Evolutionary conservation across 2,329 filamentous ascomycete species (phyloP), one percentile per base, ranked within the genome.

Genomic region (Ceratocystis ficicola): DNA sequence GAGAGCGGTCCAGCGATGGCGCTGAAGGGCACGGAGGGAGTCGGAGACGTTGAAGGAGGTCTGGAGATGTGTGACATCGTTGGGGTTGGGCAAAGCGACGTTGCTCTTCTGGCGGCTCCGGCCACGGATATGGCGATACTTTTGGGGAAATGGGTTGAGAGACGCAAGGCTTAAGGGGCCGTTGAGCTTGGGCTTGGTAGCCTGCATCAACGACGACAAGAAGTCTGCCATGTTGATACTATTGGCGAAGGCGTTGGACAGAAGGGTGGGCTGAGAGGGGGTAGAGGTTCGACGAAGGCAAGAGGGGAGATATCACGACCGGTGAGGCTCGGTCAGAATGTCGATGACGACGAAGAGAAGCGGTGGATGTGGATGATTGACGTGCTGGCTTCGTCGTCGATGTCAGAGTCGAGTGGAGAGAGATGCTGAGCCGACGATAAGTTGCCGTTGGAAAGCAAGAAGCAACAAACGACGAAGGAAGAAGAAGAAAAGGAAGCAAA

Each of bases 1-100:
- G 74, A 91, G 88, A 63, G 86, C 78, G 63, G 83, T 87, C 89
- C 90, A 96, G 69, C 84, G 84, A 73, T 94, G 90, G 68, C 83
- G 83, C 71, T 87, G 86, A 69, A 96, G 79, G 46, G 87, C 83
- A 68, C 84, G 83, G 68, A 96, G 76, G 12, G 90, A 91, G 72
- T 95, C 87, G 71, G 83, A 79, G 4, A 90, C 86, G 70, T 88
- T 91, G 75, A 91, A 89, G 0, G 91, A 96, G 17, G 86, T 91
- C 75, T 95, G 83, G 65, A 96, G 80, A 36, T 81, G 81, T 63
- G 90, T 83, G 72, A 96, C 84, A 69, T 87, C 87, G 63, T 89
- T 75, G 57, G 72, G 71, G 55, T 73, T 73, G 20, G 72, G 71
- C 65, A 71, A 69, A 50, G 70, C 69, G 32, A 71, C 69, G 68